Conservation (phyloP, 768 basidiomycete species). For the Rhodotorula paludigena region DNA sequence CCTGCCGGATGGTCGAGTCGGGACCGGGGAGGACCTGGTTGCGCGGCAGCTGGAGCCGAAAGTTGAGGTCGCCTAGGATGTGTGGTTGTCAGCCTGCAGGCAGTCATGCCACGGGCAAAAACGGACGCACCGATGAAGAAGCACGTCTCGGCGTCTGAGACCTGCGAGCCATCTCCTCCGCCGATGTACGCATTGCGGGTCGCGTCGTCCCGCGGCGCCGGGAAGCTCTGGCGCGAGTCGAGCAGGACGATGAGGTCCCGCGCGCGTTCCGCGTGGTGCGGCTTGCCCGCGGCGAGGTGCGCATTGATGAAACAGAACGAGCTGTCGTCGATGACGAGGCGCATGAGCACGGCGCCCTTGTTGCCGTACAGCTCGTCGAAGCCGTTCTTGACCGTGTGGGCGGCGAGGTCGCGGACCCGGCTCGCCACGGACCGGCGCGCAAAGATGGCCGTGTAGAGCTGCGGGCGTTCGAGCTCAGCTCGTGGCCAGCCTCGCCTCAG, state of each 20-base stretch:
- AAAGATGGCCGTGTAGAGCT: constrained; percentile 68
- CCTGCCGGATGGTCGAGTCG: constrained; percentile 43
- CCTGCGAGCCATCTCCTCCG: constrained; percentile 88
- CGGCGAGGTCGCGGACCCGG: constrained; percentile 62
- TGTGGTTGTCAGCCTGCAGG: not conserved
- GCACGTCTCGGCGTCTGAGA: constrained; percentile 88
- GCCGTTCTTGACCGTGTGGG: constrained; percentile 81
- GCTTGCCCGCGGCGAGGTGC: constrained; percentile 63
- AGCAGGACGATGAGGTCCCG: constrained; percentile 79
- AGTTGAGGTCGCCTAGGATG: constrained; percentile 79
- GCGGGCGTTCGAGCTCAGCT: not conserved
- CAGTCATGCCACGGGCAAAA: accelerated
- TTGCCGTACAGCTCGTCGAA: constrained; percentile 90
- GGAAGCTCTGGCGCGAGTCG: constrained; percentile 58
- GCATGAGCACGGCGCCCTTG: constrained; percentile 53
- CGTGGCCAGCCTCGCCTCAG: not conserved
- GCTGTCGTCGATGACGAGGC: constrained; percentile 78
- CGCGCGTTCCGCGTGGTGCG: constrained; percentile 56
- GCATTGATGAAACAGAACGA: constrained; percentile 93
- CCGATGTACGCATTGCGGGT: constrained; percentile 58
- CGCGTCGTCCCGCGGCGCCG: not conserved
- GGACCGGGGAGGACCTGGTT: constrained; percentile 70
- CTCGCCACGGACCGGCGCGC: constrained; percentile 45
- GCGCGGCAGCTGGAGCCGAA: constrained; percentile 86
- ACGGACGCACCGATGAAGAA: constrained; percentile 53